A percentile compares a stretch with the other conserved stretches of the same genome.
Evolutionary conservation across 1,139 yeast species (phyloP).

Genomic region (Saccharomyces hybrid): DNA sequence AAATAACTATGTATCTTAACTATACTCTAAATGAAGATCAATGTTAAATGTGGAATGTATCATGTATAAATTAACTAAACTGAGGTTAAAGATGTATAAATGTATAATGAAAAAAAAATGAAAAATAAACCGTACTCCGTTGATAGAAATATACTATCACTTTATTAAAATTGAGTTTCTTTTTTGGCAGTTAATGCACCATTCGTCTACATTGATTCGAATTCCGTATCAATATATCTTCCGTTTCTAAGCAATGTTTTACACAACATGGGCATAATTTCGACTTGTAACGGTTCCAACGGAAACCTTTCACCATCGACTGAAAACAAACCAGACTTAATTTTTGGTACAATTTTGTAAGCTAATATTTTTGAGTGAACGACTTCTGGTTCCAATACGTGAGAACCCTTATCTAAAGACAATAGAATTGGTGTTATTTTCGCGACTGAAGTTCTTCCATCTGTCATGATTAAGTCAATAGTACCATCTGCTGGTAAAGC

Average conservation of each 20-base stretch:
- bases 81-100: too few relatives aligned
- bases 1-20: neutral
- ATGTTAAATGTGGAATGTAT: neutral
- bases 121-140: conserved; percentile 2
- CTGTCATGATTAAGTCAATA: conserved; percentile 71
- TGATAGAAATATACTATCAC: neutral
- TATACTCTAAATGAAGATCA: neutral
- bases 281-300: conserved; percentile 73
- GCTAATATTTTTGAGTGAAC: conserved; percentile 71
- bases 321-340: conserved; percentile 53
- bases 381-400: conserved; percentile 58
- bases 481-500: conserved; percentile 85
- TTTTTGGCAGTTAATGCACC: neutral
- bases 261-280: conserved; percentile 49
- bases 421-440: conserved; percentile 52
- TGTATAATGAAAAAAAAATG: conserved; percentile 2
- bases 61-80: neutral
- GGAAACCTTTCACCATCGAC: conserved; percentile 90
- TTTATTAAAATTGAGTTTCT: neutral
- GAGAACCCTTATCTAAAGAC: conserved; percentile 69
- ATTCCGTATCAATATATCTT: conserved; percentile 31
- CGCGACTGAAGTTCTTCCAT: conserved; percentile 50
- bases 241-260: conserved; percentile 37
- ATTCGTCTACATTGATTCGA: conserved; percentile 11
- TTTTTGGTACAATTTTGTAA: conserved; percentile 64